Percentiles rank a stretch among this genome's conserved stretches.
phyloP scores from a whole-genome alignment of 768 basidiomycete genomes.

The Roridomyces roridus region DNA sequence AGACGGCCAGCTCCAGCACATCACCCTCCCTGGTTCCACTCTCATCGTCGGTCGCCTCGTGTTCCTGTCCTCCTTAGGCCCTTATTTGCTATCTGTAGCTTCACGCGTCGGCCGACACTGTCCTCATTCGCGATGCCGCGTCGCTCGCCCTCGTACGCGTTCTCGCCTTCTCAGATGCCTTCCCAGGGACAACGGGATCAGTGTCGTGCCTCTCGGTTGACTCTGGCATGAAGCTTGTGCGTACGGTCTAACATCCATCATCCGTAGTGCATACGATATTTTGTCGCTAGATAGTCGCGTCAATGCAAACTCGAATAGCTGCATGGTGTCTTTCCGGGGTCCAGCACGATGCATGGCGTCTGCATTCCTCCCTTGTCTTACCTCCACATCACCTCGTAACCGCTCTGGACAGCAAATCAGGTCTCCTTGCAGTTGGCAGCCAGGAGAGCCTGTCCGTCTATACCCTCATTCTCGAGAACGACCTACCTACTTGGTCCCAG shows the following conservation, averaged over 20 bases:
- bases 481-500: conserved; percentile 81
- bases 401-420: conserved; percentile 79
- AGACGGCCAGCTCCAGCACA: conserved; percentile 51
- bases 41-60: conserved; percentile 59
- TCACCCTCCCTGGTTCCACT: conserved; percentile 58
- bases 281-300: conserved; percentile 68
- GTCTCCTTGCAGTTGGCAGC: conserved; percentile 76
- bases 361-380: conserved; percentile 82
- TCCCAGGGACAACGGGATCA: conserved; percentile 60
- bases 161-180: conserved; percentile 82
- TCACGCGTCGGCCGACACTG: conserved; percentile 72
- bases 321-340: conserved; percentile 80
- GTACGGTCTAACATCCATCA: conserved; percentile 35
- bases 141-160: conserved; percentile 69
- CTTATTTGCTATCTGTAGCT: conserved; percentile 47
- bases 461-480: conserved; percentile 79
- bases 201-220: conserved; percentile 76
- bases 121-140: conserved; percentile 76
- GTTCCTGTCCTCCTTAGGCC: conserved; percentile 15
- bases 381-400: conserved; percentile 61
- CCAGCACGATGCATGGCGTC: conserved; percentile 69
- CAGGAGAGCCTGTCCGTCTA: conserved; percentile 69
- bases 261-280: conserved; percentile 21
- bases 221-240: conserved; percentile 80
- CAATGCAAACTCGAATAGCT: conserved; percentile 70